Conservation (phyloP, 2,329 filamentous ascomycete genomes). For the Xylariaceae sp. region DNA sequence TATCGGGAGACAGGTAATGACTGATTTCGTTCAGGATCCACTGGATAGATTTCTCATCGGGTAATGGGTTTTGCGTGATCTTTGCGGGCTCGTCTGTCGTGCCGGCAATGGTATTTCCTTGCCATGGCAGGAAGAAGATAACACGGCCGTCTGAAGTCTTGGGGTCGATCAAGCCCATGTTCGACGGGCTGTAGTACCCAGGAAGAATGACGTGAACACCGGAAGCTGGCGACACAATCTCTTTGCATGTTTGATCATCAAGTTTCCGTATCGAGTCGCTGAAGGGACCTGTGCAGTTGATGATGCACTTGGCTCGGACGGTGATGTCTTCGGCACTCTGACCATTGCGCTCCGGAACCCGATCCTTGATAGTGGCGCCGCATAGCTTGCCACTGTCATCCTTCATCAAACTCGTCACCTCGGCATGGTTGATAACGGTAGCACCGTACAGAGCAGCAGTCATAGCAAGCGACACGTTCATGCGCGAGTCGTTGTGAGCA, state of each 20-base stretch:
- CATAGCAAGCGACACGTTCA: conserved; percentile 87
- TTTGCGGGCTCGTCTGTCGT: conserved; percentile 76
- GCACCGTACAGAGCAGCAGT: conserved; percentile 83
- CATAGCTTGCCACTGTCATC: conserved; percentile 68
- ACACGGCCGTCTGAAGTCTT: conserved; percentile 83
- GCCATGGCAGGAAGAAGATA: conserved; percentile 92
- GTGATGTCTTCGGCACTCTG: conserved; percentile 59
- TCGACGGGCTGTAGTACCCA: conserved; percentile 77
- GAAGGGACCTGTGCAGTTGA: conserved; percentile 88
- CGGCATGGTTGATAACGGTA: conserved; percentile 78
- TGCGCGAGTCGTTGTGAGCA: conserved; percentile 86
- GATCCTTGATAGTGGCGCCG: conserved; percentile 69
- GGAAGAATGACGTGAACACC: conserved; percentile 85
- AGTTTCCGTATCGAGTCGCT: conserved; percentile 81
- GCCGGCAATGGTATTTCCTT: conserved; percentile 86
- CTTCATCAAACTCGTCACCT: conserved; percentile 74
- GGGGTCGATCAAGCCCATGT: conserved; percentile 86
- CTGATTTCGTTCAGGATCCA: conserved; percentile 85
- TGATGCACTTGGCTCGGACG: conserved; percentile 73
- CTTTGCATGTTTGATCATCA: conserved; percentile 66
- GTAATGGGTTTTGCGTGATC: conserved; percentile 69
- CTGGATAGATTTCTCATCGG: conserved; percentile 78
- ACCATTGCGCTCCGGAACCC: conserved; percentile 62
- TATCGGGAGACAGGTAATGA: conserved; percentile 77
- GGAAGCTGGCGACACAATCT: conserved; percentile 81